phyloP scores from a whole-genome alignment of 352 stramenopile species.

The Phytophthora parvispora region DNA sequence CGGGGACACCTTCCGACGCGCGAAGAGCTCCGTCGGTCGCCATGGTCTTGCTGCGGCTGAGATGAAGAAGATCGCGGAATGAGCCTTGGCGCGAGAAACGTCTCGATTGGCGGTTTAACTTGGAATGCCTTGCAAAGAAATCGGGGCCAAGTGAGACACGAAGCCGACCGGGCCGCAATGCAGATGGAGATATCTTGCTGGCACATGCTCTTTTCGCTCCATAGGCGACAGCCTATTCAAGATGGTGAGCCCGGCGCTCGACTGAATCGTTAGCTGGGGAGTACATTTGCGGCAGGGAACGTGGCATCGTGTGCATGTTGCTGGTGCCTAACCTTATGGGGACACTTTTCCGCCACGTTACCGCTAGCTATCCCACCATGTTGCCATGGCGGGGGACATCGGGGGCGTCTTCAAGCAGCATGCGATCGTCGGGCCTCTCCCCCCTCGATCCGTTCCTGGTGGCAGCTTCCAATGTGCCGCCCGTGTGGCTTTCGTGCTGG shows the following conservation, averaged over 20 bases:
- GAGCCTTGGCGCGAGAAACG: not conserved
- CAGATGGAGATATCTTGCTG: not conserved
- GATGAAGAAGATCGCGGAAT: not conserved
- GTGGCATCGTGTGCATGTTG: no score
- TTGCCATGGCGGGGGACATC: no score
- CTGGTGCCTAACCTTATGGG: no score
- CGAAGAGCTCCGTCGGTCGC: not conserved
- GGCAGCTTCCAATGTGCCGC: no score
- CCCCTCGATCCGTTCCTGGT: no score
- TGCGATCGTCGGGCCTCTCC: no score
- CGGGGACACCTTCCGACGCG: not conserved
- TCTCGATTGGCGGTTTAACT: not conserved
- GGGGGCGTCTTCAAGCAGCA: no score
- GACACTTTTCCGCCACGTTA: no score
- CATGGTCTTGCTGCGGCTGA: not conserved
- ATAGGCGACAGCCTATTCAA: not conserved
- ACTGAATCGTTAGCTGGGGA: not conserved
- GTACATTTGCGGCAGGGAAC: no score
- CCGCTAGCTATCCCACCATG: no score
- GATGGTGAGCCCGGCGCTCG: not conserved
- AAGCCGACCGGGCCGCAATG: not conserved
- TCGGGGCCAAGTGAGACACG: not conserved
- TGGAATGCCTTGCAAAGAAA: not conserved
- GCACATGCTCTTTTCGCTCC: not conserved
- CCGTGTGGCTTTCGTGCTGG: no score